A percentile compares a stretch with the other conserved stretches of the same genome.
Conservation (phyloP, 345 rosid genomes). For the Eucalyptus globulus region DNA sequence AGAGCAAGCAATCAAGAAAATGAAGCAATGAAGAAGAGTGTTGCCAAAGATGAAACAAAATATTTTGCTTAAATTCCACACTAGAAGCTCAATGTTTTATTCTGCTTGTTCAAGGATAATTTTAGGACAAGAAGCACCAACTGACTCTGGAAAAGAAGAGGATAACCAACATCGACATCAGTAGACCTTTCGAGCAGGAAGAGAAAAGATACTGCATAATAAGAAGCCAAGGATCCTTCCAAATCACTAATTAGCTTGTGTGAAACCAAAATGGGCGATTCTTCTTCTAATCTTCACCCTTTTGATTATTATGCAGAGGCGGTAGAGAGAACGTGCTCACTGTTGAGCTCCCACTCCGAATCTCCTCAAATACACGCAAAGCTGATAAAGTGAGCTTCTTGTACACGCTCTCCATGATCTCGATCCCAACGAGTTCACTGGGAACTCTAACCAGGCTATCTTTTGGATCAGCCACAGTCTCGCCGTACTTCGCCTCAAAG, state of each 20-base stretch:
- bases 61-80: neutral
- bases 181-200: neutral
- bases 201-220: neutral
- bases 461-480: neutral
- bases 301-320: slow-evolving; percentile 53
- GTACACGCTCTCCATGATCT: slow-evolving; percentile 47
- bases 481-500: slow-evolving; percentile 48
- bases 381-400: slow-evolving; percentile 64
- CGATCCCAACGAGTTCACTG: slow-evolving; percentile 43
- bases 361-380: slow-evolving; percentile 53
- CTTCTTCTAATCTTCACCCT: neutral
- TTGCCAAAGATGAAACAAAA: neutral
- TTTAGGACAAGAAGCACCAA: neutral
- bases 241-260: neutral
- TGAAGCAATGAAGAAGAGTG: neutral
- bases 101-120: neutral
- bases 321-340: slow-evolving; percentile 62
- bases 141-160: neutral
- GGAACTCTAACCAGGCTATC: neutral
- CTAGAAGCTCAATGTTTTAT: neutral
- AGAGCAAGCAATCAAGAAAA: neutral
- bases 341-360: slow-evolving; percentile 74
- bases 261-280: neutral
- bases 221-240: neutral
- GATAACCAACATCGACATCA: neutral